Conservation (phyloP, 2,329 filamentous ascomycete species). For the Trichoderma polysporum region DNA sequence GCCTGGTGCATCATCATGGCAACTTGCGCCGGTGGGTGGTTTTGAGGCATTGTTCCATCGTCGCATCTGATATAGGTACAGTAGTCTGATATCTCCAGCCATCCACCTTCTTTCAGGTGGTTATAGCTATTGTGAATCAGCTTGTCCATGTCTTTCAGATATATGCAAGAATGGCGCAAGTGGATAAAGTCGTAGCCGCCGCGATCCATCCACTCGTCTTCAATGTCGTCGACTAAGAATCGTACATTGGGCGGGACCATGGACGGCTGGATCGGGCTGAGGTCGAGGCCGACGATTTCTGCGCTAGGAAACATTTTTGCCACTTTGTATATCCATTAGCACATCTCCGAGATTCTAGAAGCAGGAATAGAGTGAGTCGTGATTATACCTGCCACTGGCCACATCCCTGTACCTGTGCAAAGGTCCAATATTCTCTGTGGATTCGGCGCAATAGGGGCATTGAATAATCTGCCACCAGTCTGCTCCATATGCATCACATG, state of each 20-base stretch:
- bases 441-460: conserved; percentile 41
- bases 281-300: conserved; percentile 39
- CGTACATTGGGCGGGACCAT: conserved; percentile 43
- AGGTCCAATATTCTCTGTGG: conserved; percentile 41
- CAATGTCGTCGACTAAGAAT: conserved; percentile 39
- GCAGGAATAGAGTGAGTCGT: not conserved
- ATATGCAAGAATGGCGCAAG: conserved; percentile 29
- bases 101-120: conserved; percentile 43
- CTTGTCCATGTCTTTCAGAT: conserved; percentile 23
- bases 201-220: conserved; percentile 34
- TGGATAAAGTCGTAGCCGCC: conserved; percentile 34
- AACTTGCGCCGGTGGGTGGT: conserved; percentile 22
- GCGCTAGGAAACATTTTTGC: conserved; percentile 38
- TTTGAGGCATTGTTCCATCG: conserved; percentile 32
- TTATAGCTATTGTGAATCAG: conserved; percentile 25
- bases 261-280: conserved; percentile 42
- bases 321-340: conserved; percentile 21
- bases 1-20: conserved; percentile 22
- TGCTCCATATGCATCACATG: conserved; percentile 40
- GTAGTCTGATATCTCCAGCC: conserved; percentile 44
- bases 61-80: conserved; percentile 37
- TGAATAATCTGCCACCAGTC: conserved; percentile 39
- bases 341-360: not conserved
- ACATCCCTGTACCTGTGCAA: conserved; percentile 37
- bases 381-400: conserved; percentile 43